Evolutionary conservation across 2,329 filamentous ascomycete species (phyloP).

Genomic region (Aspergillus brunneoviolaceus): DNA sequence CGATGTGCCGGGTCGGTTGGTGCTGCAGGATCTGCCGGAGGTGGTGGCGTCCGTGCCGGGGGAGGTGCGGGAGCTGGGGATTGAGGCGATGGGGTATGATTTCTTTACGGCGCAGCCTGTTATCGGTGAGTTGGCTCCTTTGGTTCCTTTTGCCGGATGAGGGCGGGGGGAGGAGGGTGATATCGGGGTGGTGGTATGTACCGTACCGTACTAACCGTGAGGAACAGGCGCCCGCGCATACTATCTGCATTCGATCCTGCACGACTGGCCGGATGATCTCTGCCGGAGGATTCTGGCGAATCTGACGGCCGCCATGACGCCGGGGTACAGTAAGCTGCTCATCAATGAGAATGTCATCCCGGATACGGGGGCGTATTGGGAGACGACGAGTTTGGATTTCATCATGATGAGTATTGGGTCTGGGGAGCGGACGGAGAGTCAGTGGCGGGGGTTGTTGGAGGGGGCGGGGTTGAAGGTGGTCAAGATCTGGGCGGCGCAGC

Average conservation of each 20-base stretch:
- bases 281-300: constrained; percentile 34
- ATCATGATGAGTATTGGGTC: constrained; percentile 45
- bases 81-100: constrained; percentile 44
- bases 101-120: constrained; percentile 51
- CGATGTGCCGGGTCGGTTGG: constrained; percentile 40
- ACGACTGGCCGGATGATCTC: constrained; percentile 35
- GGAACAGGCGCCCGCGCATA: constrained; percentile 34
- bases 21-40: constrained; percentile 51
- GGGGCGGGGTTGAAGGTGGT: constrained; percentile 39
- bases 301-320: constrained; percentile 32
- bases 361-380: constrained; percentile 33
- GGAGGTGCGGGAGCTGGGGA: constrained; percentile 13
- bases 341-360: constrained; percentile 48
- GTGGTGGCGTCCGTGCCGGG: constrained; percentile 29
- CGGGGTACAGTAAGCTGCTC: constrained; percentile 44
- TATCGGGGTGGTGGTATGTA: too few species aligned
- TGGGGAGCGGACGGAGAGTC: constrained; percentile 40
- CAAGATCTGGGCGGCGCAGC: constrained; percentile 30
- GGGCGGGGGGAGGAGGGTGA: background rate
- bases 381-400: constrained; percentile 40
- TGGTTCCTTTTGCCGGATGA: too few species aligned
- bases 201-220: too few species aligned
- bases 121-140: constrained; percentile 31
- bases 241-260: constrained; percentile 19
- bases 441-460: constrained; percentile 38